phyloP scores from a whole-genome alignment of 2,329 filamentous ascomycete genomes.

The Aspergillus sp. region DNA sequence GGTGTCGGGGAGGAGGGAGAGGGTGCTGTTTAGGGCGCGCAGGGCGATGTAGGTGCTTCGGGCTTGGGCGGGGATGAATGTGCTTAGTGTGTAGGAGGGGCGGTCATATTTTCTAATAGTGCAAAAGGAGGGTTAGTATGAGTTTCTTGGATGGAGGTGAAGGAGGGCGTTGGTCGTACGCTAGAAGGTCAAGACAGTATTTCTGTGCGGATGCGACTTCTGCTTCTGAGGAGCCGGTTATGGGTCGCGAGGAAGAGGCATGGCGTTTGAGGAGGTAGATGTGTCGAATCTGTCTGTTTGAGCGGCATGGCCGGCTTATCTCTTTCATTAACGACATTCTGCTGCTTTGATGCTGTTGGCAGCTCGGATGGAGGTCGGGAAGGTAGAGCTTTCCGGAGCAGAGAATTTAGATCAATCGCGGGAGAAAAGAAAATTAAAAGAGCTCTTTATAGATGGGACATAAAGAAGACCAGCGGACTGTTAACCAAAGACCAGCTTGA shows the following conservation, averaged over 20 bases:
- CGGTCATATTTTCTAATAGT: conserved; percentile 77
- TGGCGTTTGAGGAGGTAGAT: conserved; percentile 24
- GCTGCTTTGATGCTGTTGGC: not conserved
- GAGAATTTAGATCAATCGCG: not conserved
- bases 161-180: conserved; percentile 41
- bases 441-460: not conserved
- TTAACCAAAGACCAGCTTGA: not conserved
- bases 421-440: not conserved
- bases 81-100: conserved; percentile 81
- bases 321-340: conserved; percentile 25
- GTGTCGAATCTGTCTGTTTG: conserved; percentile 22
- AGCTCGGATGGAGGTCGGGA: not conserved
- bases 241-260: conserved; percentile 32
- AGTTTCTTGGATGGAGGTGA: not conserved
- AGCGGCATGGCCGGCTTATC: conserved; percentile 26
- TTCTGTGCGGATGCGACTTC: conserved; percentile 60
- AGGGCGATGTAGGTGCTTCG: conserved; percentile 87
- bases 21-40: conserved; percentile 88
- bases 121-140: conserved; percentile 7
- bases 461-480: not conserved
- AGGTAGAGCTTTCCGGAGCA: not conserved
- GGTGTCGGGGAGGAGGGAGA: conserved; percentile 85
- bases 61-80: conserved; percentile 76
- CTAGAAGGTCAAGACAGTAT: conserved; percentile 64
- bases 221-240: conserved; percentile 38